Percentiles rank a stretch among this genome's conserved stretches.
Evolutionary conservation across 1,139 yeast species (phyloP).

Genomic region (Protomyces lactucae-debilis): DNA sequence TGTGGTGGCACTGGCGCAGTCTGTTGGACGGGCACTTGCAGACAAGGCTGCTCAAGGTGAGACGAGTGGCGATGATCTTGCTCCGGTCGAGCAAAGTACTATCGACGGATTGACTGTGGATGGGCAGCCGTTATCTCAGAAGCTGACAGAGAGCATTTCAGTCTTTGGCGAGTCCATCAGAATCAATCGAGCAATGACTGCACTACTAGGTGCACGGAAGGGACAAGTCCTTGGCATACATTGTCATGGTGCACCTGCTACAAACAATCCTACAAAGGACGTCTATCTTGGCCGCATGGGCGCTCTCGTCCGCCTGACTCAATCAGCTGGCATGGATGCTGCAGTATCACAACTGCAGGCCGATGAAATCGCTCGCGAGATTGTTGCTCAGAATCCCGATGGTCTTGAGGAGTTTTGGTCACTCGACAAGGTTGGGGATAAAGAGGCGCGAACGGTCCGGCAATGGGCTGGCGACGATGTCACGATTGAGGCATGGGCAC

Average conservation of each 20-base stretch:
- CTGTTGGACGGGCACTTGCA: slow-evolving; percentile 3
- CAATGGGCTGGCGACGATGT: slow-evolving; percentile 23
- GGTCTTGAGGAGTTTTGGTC: slow-evolving; percentile 22
- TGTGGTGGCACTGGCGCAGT: slow-evolving; percentile 2
- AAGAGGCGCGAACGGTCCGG: slow-evolving; percentile 16
- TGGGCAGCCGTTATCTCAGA: background rate
- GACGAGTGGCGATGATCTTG: background rate
- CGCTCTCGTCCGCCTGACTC: slow-evolving; percentile 6
- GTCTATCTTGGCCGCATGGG: slow-evolving; percentile 10
- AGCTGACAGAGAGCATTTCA: slow-evolving; percentile 15
- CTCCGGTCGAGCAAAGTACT: background rate
- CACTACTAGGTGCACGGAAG: background rate
- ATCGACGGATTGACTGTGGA: background rate
- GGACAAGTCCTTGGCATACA: slow-evolving; percentile 7
- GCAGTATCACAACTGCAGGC: background rate
- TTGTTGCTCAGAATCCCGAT: slow-evolving; percentile 28
- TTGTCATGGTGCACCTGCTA: slow-evolving; percentile 17
- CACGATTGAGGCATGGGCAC: slow-evolving; percentile 13
- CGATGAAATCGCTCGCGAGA: slow-evolving; percentile 23
- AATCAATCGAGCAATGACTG: background rate
- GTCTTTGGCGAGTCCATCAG: slow-evolving; percentile 14
- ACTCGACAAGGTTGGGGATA: slow-evolving; percentile 20
- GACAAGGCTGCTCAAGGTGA: background rate
- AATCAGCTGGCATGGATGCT: background rate
- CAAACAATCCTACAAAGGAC: background rate